Conservation (phyloP, 2,329 filamentous ascomycete genomes). For the Chalaropsis ovoidea region DNA sequence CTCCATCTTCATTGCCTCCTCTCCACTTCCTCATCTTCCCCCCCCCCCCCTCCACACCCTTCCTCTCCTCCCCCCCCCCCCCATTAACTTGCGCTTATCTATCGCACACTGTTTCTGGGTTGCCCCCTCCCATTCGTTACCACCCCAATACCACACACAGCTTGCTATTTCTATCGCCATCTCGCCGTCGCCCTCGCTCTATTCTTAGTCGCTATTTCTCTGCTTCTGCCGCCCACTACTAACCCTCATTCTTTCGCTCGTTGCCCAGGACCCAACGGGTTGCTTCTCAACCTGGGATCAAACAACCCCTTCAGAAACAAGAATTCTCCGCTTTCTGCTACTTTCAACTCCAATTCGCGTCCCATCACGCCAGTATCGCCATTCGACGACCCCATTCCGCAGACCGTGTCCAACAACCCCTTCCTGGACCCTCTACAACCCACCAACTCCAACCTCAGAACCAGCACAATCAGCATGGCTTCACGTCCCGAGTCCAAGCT, state of each 20-base stretch:
- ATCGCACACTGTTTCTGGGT: not conserved
- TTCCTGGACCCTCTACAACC: conserved; percentile 50
- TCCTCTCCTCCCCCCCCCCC: not conserved
- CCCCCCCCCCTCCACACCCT: not conserved
- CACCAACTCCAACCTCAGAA: conserved; percentile 7
- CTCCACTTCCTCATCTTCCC: not conserved
- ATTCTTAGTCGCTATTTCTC: not conserved
- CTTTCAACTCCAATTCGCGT: conserved; percentile 31
- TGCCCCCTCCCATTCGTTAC: conserved; percentile 14
- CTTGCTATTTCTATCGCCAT: not conserved
- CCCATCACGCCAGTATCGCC: conserved; percentile 41
- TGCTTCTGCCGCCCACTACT: conserved; percentile 35
- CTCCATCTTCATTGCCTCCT: not conserved
- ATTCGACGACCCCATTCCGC: conserved; percentile 46
- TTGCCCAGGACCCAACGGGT: conserved; percentile 34
- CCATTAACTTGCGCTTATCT: conserved; percentile 6
- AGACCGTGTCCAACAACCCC: conserved; percentile 62
- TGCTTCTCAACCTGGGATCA: conserved; percentile 61
- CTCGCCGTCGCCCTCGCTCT: not conserved
- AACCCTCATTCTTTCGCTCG: conserved; percentile 41
- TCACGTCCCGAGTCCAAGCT: conserved; percentile 38
- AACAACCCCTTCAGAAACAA: conserved; percentile 76
- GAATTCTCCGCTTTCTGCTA: conserved; percentile 42
- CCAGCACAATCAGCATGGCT: conserved; percentile 35
- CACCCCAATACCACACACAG: not conserved